Base-by-base conservation (phyloP, 306 rosid species). In the Biancaea sappan region DNA sequence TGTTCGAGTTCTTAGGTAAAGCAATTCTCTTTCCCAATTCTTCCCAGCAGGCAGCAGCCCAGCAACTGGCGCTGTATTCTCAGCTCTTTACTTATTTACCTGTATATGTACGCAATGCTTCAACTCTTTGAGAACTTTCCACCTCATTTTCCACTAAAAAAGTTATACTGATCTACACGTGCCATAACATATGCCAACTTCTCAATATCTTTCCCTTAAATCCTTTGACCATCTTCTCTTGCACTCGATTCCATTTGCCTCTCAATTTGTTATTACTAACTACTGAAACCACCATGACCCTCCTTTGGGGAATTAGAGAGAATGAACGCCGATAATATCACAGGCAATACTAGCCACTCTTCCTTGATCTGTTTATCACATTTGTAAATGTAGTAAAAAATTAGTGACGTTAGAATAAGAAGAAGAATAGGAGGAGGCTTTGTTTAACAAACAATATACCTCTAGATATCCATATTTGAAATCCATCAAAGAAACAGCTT, bases 331-430 rank as follows among this genome's bases (percentile, higher is more conserved):
- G 78, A 56, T 60, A 73, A 38, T 81, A 83, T 63, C 18, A 73
- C 78, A 28, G 87, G 85, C 75, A 80, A 41, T 29, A 80, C 7
- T 48, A 78, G 64, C 86, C 87, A 83, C 76, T 78, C 87, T 59
- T 83, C 87, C 51, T 69, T 86, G 80, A 77, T 57, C 85, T 85
- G 78, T 72, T 61, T 21, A 60, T 73, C 77, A 75, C 34, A 57
- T 57, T 66, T 57, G 15, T 48, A 50, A 60, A 31, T 7, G 16
- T 46, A 50, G 52, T 11, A 38, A 72, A 25, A 72, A 18, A 66
- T 38, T 19, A 58, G 46, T 57, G 19, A 56, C 11, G 60, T 65
- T 32, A 43, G 29, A 37, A 16, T 32, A 29, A 41, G 24, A 13
- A 34, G 22, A 21, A 59, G 43, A 59, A 15, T 4, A 63, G 9